Percentiles rank a stretch among this genome's conserved stretches.
Conservation (phyloP, 495 filamentous ascomycete species). For the Pyronema domesticum region DNA sequence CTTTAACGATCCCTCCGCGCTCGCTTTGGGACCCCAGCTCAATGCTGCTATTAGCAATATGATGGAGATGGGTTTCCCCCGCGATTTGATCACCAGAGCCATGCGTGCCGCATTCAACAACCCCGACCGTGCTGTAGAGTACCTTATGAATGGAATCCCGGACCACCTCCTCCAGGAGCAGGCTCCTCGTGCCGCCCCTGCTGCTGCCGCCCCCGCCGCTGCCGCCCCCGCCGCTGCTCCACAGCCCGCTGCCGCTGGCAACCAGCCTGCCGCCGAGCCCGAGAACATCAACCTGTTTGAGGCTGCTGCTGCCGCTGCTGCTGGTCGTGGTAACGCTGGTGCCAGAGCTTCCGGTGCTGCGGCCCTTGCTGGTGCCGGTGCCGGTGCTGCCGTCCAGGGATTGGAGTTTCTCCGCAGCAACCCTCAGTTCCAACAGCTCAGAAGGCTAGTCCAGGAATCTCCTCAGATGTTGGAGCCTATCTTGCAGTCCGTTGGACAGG, state of each 20-base stretch:
- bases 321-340: constrained; percentile 37
- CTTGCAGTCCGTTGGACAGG: constrained; percentile 83
- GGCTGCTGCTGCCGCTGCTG: constrained; percentile 41
- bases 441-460: constrained; percentile 90
- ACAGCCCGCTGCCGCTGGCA: constrained; percentile 23
- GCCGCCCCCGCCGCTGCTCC: constrained; percentile 25
- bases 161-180: constrained; percentile 60
- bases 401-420: constrained; percentile 93
- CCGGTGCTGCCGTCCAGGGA: constrained; percentile 44
- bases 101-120: constrained; percentile 95
- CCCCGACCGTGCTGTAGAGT: constrained; percentile 92
- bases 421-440: constrained; percentile 90
- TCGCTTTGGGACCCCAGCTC: constrained; percentile 67
- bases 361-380: constrained; percentile 34
- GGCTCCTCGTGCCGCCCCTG: constrained; percentile 28
- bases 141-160: constrained; percentile 80
- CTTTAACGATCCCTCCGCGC: constrained; percentile 59
- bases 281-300: constrained; percentile 81
- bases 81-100: constrained; percentile 71
- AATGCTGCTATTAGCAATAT: constrained; percentile 81
- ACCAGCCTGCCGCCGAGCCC: constrained; percentile 39
- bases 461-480: constrained; percentile 97
- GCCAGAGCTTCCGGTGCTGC: constrained; percentile 32
- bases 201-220: constrained; percentile 22
- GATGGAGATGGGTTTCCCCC: constrained; percentile 88